Evolutionary conservation across 768 basidiomycete species (phyloP), one percentile per base, ranked within the genome.

Genomic region (Hirschioporus abietinus): DNA sequence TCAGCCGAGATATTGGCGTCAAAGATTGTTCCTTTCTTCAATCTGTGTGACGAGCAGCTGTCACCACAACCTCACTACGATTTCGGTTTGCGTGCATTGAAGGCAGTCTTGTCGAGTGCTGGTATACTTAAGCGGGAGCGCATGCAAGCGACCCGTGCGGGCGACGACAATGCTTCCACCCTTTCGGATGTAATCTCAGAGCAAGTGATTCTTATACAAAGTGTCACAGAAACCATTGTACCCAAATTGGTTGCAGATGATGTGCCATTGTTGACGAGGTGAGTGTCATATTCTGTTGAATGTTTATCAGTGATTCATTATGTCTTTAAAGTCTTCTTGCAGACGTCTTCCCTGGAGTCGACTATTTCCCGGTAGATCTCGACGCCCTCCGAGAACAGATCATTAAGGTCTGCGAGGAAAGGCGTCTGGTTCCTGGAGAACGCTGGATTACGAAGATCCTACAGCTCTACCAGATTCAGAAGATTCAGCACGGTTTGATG

Each of bases 401-500:
- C 70, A 75, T 87, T 69, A 88, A 90, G 71, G 92, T 98, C 66
- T 98, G 96, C 78, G 77, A 80, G 7, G 94, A 97, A 76, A 88
- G 88, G 52, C 89, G 94, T 35, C 82, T 99, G n/a, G 84, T 95
- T 25, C 80, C 88, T 62, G 93, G 95, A 23, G 92, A 96, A 60
- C 84, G 86, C 35, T 99, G 97, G 96, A 84, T 95, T 64, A 85
- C 88, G 71, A 99, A 99, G 81, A 96, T 98, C 66, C 83, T 99
- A 17, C 97, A 99, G 75, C 84, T 99, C 5, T 99, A 98, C 77
- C 97, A 99, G 76, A 99, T 99, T 67, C 97, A 99, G 79, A 98
- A 95, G 80, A 99, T 99, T 69, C 96, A 99, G 71, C 97, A 99
- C 77, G 97, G 97, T 78, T 82, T 99, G 58, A 99, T 99, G 97